Base-by-base conservation (phyloP, 345 rosid species). In the Boechera divaricarpa region DNA sequence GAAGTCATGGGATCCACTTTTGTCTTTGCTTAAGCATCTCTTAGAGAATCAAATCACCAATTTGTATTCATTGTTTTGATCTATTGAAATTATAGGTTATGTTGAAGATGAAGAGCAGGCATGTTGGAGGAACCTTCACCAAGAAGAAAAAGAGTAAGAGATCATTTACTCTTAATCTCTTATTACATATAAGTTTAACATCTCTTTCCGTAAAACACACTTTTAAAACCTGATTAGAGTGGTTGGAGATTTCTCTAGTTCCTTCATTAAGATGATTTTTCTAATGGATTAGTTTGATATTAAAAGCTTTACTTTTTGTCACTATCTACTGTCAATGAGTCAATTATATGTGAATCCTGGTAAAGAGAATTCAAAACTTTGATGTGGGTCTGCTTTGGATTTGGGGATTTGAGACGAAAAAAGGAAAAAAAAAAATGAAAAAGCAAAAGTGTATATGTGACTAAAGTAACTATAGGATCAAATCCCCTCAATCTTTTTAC, bases 131-230 rank as follows among this genome's bases (percentile, higher is more conserved):
- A 93, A 90, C 99, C 80, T 82, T 92, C 68, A 92, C 96, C 44
- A 95, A 95, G 88, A 95, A 95, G 99, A 92, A 95, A 93, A 95
- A 95, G 93, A 95, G 99, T 92, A 77, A 83, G 96, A 41, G 39
- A 78, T 78, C 31, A 67, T 52, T 39, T 26, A 67, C 68, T 32
- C 74, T 39, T 52, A 60, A 35, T 59, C 70, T 29, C 77, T 12
- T 39, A 6, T 48, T 63, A 45, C 39, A 62, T 53, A 75, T 26
- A 49, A 16, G 28, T 49, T 7, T 71, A 36, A 44, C 28, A 63
- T 51, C 28, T 4, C 47, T 45, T 5, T 45, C 49, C 45, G 5
- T 55, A 24, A 6, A 32, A 9, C n/a, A 10, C 21, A 9, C 2
- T 26, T 42, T 75, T 21, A 51, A 73, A 52, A 62, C 53, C 41